Evolutionary conservation across 2,329 filamentous ascomycete genomes (phyloP).

Genomic region (Sarocladium strictum): DNA sequence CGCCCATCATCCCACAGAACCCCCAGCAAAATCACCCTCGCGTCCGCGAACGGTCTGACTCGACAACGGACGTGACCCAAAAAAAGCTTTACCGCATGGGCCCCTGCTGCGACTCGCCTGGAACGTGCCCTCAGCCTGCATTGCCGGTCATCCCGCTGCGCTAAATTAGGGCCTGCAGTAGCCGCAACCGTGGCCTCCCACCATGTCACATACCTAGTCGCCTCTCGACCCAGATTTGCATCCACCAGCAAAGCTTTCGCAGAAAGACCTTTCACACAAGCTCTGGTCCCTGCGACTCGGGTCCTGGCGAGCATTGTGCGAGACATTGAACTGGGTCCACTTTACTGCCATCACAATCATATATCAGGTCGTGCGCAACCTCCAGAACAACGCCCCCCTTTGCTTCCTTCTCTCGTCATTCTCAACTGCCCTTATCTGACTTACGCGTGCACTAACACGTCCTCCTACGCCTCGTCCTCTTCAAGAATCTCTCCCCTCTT

Average conservation of each 20-base stretch:
- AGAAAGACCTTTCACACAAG: conserved; percentile 6
- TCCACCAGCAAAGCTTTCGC: conserved; percentile 7
- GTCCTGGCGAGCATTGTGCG: conserved; percentile 4
- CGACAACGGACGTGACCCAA: conserved; percentile 3
- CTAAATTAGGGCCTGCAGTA: conserved; percentile 10
- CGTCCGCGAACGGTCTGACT: conserved; percentile 8
- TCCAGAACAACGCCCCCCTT: background rate
- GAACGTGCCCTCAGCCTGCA: conserved; percentile 9
- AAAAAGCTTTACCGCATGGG: conserved; percentile 8
- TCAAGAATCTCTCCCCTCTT: background rate
- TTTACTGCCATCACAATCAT: conserved; percentile 2
- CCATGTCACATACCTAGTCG: conserved; percentile 2
- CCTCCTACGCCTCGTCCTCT: conserved; percentile 3
- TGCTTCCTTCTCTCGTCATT: background rate
- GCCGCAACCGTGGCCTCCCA: conserved; percentile 2
- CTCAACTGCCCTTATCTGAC: background rate
- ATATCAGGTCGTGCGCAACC: conserved; percentile 11
- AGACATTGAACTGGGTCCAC: conserved; percentile 8
- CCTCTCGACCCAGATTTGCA: conserved; percentile 12
- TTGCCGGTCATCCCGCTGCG: conserved; percentile 13
- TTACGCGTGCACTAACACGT: conserved; percentile 1
- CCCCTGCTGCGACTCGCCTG: conserved; percentile 5
- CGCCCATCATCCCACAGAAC: background rate
- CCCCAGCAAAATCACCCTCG: background rate
- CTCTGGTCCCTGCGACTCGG: conserved; percentile 4